These are phyloP conservation scores for Paecilomyces variotii DNA, from an alignment of 2,329 filamentous ascomycete species.

Conservation along the genomic window DNA sequence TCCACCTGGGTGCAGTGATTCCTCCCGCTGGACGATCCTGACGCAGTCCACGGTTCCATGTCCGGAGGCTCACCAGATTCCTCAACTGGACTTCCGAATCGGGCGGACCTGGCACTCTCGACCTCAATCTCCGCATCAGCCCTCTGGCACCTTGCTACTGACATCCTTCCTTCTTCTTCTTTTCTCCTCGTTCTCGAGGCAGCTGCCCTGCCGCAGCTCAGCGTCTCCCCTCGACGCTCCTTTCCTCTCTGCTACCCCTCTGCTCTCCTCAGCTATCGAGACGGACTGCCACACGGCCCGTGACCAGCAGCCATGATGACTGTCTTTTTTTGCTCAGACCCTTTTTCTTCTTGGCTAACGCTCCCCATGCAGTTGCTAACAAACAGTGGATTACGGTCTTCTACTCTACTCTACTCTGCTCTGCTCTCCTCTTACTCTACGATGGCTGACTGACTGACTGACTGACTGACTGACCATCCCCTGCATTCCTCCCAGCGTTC, in stretches of 20 bases:
- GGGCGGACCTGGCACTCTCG: not conserved
- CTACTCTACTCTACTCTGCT: not conserved
- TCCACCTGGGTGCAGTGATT: not conserved
- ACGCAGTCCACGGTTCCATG: not conserved
- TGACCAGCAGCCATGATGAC: not conserved
- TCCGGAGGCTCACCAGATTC: not conserved
- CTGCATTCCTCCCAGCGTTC: not conserved
- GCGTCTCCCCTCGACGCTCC: not conserved
- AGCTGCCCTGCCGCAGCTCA: not conserved
- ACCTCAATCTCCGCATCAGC: not conserved
- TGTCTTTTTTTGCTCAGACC: conserved; percentile 1
- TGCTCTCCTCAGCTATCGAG: not conserved
- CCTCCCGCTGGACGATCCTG: not conserved
- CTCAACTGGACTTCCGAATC: not conserved
- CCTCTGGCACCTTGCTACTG: not conserved
- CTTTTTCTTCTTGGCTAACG: not conserved
- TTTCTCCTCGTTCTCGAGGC: not conserved
- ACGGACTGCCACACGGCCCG: not conserved
- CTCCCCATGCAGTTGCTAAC: not conserved
- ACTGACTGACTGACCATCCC: not conserved
- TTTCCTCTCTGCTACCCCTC: not conserved
- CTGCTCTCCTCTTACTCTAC: not conserved
- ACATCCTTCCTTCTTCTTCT: not conserved
- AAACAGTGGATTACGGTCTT: not conserved
- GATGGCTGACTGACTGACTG: not conserved